These are phyloP conservation scores for Vitis hybrid DNA, from an alignment of 177 flowering plant genomes.

Conservation along the genomic window DNA sequence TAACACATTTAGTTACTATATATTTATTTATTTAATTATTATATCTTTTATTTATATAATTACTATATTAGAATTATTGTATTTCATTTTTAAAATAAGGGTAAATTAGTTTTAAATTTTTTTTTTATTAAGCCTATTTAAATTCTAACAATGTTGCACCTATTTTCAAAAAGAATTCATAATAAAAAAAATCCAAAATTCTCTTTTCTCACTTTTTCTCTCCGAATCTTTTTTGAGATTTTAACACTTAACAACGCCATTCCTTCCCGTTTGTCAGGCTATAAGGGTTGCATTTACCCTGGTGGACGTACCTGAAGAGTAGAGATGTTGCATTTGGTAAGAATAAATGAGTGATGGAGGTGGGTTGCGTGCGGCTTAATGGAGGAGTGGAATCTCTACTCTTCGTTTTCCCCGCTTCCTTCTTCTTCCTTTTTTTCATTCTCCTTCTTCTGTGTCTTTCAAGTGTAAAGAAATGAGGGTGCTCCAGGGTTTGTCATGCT, in stretches of 20 bases:
- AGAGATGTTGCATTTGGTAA: neutral
- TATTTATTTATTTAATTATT: too few species aligned
- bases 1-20: too few species aligned
- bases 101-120: too few species aligned
- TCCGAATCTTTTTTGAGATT: too few species aligned
- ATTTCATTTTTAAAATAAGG: too few species aligned
- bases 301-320: constrained; percentile 21
- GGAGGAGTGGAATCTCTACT: neutral
- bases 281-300: constrained; percentile 31
- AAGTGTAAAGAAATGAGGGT: neutral
- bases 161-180: too few species aligned
- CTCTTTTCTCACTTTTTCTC: too few species aligned
- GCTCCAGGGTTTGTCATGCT: neutral
- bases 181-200: too few species aligned
- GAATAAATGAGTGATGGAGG: constrained; percentile 3
- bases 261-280: constrained; percentile 21
- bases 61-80: too few species aligned
- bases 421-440: neutral
- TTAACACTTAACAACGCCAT: neutral
- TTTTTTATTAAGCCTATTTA: too few species aligned
- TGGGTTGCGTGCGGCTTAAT: neutral
- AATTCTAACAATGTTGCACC: too few species aligned
- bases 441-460: neutral
- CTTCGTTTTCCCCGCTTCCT: neutral
- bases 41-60: too few species aligned